These are phyloP conservation scores for Pilaira anomala DNA, from an alignment of 192 early-diverging fungal species.

Conservation along the genomic window DNA sequence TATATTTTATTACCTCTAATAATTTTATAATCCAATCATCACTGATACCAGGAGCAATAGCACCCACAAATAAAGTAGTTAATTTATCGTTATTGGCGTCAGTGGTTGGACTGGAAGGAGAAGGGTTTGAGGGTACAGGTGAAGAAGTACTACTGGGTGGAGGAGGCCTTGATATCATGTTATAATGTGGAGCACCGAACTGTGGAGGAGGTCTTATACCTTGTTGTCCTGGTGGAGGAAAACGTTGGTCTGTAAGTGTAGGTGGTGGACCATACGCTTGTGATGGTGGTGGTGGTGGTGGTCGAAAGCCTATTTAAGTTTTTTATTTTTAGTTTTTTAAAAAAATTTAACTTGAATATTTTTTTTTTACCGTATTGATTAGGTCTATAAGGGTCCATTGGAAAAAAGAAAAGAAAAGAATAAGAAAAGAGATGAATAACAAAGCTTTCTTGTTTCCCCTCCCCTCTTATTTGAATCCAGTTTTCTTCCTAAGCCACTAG, in stretches of 20 bases:
- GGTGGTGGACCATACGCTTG: background rate
- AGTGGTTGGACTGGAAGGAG: conserved; percentile 9
- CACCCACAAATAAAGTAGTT: conserved; percentile 67
- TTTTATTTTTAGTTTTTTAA: background rate
- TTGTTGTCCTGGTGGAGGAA: background rate
- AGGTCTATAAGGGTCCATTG: conserved; percentile 19
- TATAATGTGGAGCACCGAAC: too few relatives aligned
- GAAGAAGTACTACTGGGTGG: background rate
- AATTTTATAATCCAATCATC: conserved; percentile 66
- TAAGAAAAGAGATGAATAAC: background rate
- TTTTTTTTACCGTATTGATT: conserved; percentile 13
- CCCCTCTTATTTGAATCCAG: too few relatives aligned
- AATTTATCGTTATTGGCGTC: conserved; percentile 52
- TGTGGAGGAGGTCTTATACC: too few relatives aligned
- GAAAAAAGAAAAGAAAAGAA: background rate
- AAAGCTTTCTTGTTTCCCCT: background rate
- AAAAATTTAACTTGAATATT: background rate
- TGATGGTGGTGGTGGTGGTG: conserved; percentile 3
- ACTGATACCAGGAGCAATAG: conserved; percentile 63
- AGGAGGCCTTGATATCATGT: background rate
- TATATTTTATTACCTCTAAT: conserved; percentile 47
- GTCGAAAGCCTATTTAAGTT: background rate
- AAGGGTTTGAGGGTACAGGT: background rate
- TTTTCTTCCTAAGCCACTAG: background rate
- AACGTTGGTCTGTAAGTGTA: background rate